Evolutionary conservation across 495 filamentous ascomycete genomes (phyloP).

Genomic region (Polyplosphaeria fusca): DNA sequence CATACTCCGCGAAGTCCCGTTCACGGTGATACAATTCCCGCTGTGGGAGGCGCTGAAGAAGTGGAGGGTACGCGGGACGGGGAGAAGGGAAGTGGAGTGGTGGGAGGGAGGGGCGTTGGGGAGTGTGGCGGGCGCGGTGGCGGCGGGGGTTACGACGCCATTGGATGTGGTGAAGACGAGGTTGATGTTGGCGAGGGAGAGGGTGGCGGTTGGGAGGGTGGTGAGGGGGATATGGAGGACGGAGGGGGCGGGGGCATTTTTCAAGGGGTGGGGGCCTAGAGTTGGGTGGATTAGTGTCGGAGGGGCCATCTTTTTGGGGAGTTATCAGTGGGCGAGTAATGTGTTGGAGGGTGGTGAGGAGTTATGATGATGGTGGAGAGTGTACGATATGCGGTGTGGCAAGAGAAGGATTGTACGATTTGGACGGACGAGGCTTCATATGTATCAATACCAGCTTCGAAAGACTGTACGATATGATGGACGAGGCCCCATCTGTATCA

Average conservation of each 20-base stretch:
- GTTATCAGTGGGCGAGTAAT: slow-evolving; percentile 89
- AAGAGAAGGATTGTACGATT: no score
- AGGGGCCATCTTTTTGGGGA: slow-evolving; percentile 91
- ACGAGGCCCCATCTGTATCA: no score
- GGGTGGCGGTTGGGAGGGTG: slow-evolving; percentile 56
- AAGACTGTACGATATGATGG: no score
- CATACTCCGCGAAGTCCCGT: slow-evolving; percentile 92
- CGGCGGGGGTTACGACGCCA: slow-evolving; percentile 87
- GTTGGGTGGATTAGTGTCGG: slow-evolving; percentile 93
- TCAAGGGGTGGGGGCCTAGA: slow-evolving; percentile 81
- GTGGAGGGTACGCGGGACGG: slow-evolving; percentile 37
- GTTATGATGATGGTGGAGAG: slow-evolving; percentile 7
- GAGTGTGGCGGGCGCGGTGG: slow-evolving; percentile 75
- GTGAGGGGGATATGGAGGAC: slow-evolving; percentile 65
- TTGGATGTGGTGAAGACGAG: slow-evolving; percentile 95
- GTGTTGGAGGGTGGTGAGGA: slow-evolving; percentile 48
- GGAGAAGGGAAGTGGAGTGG: slow-evolving; percentile 55
- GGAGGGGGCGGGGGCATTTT: slow-evolving; percentile 73
- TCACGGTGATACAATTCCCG: slow-evolving; percentile 94
- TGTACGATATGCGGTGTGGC: not conserved
- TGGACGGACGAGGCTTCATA: no score
- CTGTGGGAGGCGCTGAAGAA: slow-evolving; percentile 92
- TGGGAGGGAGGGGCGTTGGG: slow-evolving; percentile 84
- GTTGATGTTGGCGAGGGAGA: slow-evolving; percentile 76
- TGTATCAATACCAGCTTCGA: no score